Conservation (phyloP, 192 early-diverging fungal genomes). For the Physocladia obscura region DNA sequence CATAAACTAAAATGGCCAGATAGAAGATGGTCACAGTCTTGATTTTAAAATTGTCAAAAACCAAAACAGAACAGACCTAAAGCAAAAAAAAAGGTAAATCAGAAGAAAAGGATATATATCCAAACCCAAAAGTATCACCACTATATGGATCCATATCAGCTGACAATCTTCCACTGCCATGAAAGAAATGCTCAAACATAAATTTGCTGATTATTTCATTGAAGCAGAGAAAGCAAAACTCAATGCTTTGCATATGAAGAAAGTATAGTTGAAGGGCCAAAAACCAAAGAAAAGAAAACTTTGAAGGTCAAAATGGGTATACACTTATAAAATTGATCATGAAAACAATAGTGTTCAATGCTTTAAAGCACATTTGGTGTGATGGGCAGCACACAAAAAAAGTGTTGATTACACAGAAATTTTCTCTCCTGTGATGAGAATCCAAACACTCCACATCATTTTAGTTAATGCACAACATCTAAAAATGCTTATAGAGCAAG, state of each 20-base stretch:
- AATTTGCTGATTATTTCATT: not conserved
- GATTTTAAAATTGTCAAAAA: too few species aligned
- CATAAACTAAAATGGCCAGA: too few species aligned
- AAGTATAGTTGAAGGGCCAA: not conserved
- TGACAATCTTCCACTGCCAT: not conserved
- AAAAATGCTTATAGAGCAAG: conserved; percentile 9
- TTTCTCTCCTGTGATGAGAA: conserved; percentile 21
- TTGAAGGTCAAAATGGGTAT: conserved; percentile 7
- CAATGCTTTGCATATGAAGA: not conserved
- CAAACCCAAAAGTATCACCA: not conserved
- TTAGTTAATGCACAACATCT: not conserved
- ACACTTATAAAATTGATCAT: conserved; percentile 15
- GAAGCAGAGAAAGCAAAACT: conserved; percentile 3
- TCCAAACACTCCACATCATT: not conserved
- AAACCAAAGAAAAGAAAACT: not conserved
- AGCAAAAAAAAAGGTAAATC: too few species aligned
- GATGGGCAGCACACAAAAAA: conserved; percentile 12
- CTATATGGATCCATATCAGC: not conserved
- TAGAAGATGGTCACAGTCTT: too few species aligned
- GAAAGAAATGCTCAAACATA: conserved; percentile 2
- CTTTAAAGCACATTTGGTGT: conserved; percentile 27
- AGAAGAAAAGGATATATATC: too few species aligned
- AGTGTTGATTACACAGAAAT: conserved; percentile 21
- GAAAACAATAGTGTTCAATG: conserved; percentile 1
- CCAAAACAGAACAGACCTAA: too few species aligned